Percentiles rank a stretch among this genome's conserved stretches.
phyloP scores from a whole-genome alignment of 345 rosid species.

The Mercurialis annua region DNA sequence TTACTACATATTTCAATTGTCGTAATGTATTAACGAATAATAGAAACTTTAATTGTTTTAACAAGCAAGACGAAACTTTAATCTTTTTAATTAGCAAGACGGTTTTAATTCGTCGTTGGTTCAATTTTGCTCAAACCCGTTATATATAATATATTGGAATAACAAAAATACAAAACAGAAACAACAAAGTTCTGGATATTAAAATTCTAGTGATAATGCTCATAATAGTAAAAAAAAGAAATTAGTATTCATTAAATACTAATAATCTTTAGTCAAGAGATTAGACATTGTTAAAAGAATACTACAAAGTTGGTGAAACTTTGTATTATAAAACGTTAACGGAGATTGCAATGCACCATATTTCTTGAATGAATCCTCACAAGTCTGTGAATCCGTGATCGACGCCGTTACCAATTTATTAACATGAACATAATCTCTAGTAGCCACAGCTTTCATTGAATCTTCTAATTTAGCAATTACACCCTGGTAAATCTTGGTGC shows the following conservation, averaged over 20 bases:
- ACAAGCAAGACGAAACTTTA: no score
- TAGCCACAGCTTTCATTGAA: constrained; percentile 11
- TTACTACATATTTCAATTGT: no score
- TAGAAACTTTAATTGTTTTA: no score
- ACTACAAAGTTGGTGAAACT: constrained; percentile 18
- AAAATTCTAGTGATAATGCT: no score
- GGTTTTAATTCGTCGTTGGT: no score
- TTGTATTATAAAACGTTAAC: constrained; percentile 11
- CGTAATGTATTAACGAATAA: no score
- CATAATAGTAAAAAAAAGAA: no score
- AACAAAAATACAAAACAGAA: no score
- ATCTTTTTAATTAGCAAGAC: no score
- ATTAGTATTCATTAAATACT: not conserved
- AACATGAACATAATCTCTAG: constrained; percentile 15
- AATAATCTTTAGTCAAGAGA: constrained; percentile 1
- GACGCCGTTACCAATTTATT: constrained; percentile 24
- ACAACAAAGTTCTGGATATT: no score
- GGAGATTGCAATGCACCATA: constrained; percentile 15
- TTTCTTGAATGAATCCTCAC: constrained; percentile 26
- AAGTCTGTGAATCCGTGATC: constrained; percentile 25
- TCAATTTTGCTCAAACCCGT: no score
- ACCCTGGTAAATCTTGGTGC: constrained; percentile 19
- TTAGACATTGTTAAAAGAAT: constrained; percentile 17
- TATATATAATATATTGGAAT: no score
- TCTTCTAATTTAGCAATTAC: constrained; percentile 26